These are phyloP conservation scores for Penicillium sp. DNA, from an alignment of 2,329 filamentous ascomycete genomes.

Conservation along the genomic window DNA sequence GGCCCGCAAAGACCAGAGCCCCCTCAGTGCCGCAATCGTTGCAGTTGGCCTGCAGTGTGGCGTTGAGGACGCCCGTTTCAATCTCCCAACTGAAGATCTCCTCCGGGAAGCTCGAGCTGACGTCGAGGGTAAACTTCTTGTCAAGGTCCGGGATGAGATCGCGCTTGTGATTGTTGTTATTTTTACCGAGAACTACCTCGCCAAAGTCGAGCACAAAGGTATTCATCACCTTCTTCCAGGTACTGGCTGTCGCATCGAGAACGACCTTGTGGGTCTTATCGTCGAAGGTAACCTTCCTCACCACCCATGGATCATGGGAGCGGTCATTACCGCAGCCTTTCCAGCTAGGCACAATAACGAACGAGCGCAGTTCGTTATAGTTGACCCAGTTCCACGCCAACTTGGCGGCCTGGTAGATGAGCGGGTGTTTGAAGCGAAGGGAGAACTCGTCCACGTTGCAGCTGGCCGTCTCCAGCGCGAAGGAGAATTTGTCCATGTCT, in stretches of 20 bases:
- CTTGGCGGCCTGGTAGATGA: conserved; percentile 18
- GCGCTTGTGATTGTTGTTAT: conserved; percentile 5
- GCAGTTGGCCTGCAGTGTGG: conserved; percentile 8
- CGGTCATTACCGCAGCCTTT: conserved; percentile 9
- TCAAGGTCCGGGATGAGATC: conserved; percentile 6
- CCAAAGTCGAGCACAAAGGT: conserved; percentile 16
- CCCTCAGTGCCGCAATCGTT: conserved; percentile 14
- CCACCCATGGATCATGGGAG: conserved; percentile 16
- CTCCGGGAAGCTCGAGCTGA: conserved; percentile 6
- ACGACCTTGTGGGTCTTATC: conserved; percentile 8
- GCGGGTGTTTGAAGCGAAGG: conserved; percentile 13
- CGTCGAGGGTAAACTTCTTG: conserved; percentile 6
- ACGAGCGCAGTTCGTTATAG: conserved; percentile 18
- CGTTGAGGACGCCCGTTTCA: conserved; percentile 3
- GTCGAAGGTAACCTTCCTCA: conserved; percentile 12
- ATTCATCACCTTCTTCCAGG: conserved; percentile 17
- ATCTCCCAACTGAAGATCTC: conserved; percentile 13
- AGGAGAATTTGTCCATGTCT: conserved; percentile 18
- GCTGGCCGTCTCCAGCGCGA: conserved; percentile 13
- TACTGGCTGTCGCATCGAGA: conserved; percentile 7
- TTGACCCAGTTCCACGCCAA: conserved; percentile 18
- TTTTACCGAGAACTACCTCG: conserved; percentile 5
- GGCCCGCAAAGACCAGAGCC: conserved; percentile 9
- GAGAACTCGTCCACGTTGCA: conserved; percentile 11
- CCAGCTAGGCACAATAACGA: conserved; percentile 15